Base-by-base conservation (phyloP, 1,284 basidiomycete species). In the Phylloboletellus chloephorus region DNA sequence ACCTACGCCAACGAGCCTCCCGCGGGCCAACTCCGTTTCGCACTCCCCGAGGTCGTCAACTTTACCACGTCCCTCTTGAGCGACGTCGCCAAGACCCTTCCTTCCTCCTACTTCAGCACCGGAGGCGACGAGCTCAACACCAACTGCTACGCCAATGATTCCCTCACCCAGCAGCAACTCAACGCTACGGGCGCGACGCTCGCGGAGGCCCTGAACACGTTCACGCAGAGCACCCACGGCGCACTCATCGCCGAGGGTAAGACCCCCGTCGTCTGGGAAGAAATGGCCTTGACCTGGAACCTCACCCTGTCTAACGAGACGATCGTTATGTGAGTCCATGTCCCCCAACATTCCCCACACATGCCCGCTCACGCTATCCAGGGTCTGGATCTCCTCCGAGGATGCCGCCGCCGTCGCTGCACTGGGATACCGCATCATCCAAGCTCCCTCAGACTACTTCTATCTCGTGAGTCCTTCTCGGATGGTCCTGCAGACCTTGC, bases 71-170 rank as follows among this genome's bases (percentile, higher is more conserved):
- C 64, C 6, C 58, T 86, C 11, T 67, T 82, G 48, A 48, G 56
- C 6, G 56, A 63, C 1, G 57, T 67, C 1, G 60, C 73, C 1
- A 56, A 63, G 20, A 56, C 72, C 36, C 64, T 76, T 43, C 67
- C 71, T 1, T 71, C 73, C 10, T 57, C 48, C 9, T 72, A 80
- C 52, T 69, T 88, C 51, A 73, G 73, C 47, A 79, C 81, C 0
- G 85, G 84, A 1, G 85, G 85, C 0, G 85, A 88, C 53, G 84
- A 87, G 60, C 57, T 86, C 52, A 83, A 83, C 50, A 57, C 59
- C 11, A 54, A 58, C 2, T 83, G 80, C 61, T 84, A 79, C 57
- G 61, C 58, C 11, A 57, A 69, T 9, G 80, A 84, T 49, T 50
- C 53, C 10, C 54, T 57, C 29, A 79, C 78, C 0, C 67, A 70